A percentile compares a stretch with the other conserved stretches of the same genome.
Conservation (phyloP, 495 filamentous ascomycete genomes). For the Neurospora sp. region DNA sequence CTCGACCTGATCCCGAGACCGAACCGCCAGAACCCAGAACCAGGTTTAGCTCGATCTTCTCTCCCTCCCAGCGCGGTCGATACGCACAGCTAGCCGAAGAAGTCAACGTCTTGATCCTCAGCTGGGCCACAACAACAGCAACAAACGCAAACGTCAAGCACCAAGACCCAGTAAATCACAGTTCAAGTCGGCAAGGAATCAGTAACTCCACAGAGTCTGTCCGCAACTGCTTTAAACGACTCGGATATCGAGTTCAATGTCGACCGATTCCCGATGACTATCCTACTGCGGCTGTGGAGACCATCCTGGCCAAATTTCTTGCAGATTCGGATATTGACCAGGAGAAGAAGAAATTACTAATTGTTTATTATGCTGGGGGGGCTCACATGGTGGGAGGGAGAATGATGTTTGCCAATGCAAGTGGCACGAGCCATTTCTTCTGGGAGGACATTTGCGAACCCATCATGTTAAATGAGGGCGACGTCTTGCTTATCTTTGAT, state of each 20-base stretch:
- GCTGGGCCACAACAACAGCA: slow-evolving; percentile 9
- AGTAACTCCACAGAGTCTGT: slow-evolving; percentile 9
- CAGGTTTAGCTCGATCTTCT: not conserved
- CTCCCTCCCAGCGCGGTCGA: not conserved
- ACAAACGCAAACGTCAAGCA: slow-evolving; percentile 2
- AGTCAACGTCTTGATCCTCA: slow-evolving; percentile 17
- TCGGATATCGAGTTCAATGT: slow-evolving; percentile 20
- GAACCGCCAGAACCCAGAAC: not conserved
- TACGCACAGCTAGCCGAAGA: slow-evolving; percentile 3
- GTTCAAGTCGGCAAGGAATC: not conserved
- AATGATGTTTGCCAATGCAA: slow-evolving; percentile 13
- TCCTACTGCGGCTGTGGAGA: slow-evolving; percentile 17
- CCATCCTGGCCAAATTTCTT: slow-evolving; percentile 15
- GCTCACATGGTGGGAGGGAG: slow-evolving; percentile 9
- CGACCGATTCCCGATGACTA: slow-evolving; percentile 15
- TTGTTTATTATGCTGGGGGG: slow-evolving; percentile 18
- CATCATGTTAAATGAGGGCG: slow-evolving; percentile 10
- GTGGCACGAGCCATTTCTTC: slow-evolving; percentile 8
- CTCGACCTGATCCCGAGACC: not conserved
- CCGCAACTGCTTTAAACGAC: slow-evolving; percentile 11
- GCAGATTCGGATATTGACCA: not conserved
- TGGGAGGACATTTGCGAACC: slow-evolving; percentile 23
- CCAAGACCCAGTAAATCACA: slow-evolving; percentile 6
- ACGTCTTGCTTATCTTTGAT: slow-evolving; percentile 19
- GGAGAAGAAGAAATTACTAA: slow-evolving; percentile 1